Evolutionary conservation across 164 flowering plant species (phyloP), one percentile per base, ranked within the genome.

Genomic region (Euptelea pleiosperma): DNA sequence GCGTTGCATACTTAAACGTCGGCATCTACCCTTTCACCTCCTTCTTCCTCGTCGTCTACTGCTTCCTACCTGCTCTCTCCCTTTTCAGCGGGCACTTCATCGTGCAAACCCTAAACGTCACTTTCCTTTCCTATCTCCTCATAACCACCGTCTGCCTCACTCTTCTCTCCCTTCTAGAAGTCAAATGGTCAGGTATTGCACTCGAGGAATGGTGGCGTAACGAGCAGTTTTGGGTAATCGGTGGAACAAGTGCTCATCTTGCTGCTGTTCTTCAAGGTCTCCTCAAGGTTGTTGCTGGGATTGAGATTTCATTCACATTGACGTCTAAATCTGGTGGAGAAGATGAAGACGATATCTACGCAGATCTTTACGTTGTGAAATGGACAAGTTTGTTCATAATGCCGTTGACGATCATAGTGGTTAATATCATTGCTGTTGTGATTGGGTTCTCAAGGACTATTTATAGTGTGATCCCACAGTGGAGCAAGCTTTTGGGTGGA

Each of bases 1-100:
- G 95, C 0, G 33, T 87, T 1, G 91, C 91, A 3, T 84, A 87
- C 72, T 74, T 87, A 3, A 87, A 87, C 26, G 85, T 82, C 16
- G 88, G 83, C 37, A 78, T 87, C 54, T 87, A 87, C 68, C 95
- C 95, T 5, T 87, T 87, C 76, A 87, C 91, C 51, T 87, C 95
- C 45, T n/a, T 84, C 65, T 87, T 87, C 73, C 74, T 84, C 30
- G 77, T 83, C 10, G 68, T 68, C n/a, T 87, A 87, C 76, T 84
- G 91, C 61, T 85, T 87, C 84, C 82, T 87, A 39, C 95, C 95
- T 1, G 91, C 91, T 0, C 73, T 87, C 33, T 87, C 82, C 43
- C 85, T 84, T 51, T 75, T 87, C 67, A 61, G 89, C 1, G 91
- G 95, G 6, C 80, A 74, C 22, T 87, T 87, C 78, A 87, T 87